Percentiles rank a stretch among this genome's conserved stretches.
Evolutionary conservation across 352 stramenopile species (phyloP).

Genomic region (Aphanomyces astaci): DNA sequence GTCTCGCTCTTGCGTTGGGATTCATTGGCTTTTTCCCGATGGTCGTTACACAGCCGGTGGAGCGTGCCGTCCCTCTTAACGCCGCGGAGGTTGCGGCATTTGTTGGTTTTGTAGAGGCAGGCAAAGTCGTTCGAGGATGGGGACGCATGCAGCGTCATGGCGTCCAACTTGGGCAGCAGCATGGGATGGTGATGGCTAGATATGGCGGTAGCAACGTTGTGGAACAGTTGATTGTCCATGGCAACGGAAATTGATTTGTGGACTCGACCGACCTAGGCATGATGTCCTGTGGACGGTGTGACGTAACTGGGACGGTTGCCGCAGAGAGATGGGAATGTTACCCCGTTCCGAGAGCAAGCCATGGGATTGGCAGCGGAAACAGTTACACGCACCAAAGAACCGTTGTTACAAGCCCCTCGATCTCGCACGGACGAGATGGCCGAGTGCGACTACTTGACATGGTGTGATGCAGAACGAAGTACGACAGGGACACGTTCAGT

Average conservation of each 20-base stretch:
- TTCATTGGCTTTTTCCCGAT: conserved; percentile 74
- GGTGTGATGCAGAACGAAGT: no score
- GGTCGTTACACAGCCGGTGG: conserved; percentile 69
- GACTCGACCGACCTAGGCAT: no score
- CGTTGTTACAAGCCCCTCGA: background rate
- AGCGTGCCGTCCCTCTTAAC: conserved; percentile 66
- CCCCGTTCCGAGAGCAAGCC: background rate
- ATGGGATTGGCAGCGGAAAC: background rate
- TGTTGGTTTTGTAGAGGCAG: conserved; percentile 64
- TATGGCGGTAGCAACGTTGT: background rate
- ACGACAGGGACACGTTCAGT: no score
- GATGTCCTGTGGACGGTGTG: no score
- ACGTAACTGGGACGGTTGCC: background rate
- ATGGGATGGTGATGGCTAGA: background rate
- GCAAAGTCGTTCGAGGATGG: background rate
- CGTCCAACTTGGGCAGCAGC: background rate
- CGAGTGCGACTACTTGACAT: background rate
- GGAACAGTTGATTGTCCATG: background rate
- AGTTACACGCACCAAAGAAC: background rate
- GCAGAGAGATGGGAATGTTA: background rate
- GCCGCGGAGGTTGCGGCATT: conserved; percentile 57
- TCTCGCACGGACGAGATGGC: background rate
- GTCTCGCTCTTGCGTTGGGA: conserved; percentile 77
- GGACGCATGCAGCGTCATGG: background rate
- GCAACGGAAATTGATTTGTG: background rate